phyloP scores from a whole-genome alignment of 306 rosid genomes.

The Malus fusca region DNA sequence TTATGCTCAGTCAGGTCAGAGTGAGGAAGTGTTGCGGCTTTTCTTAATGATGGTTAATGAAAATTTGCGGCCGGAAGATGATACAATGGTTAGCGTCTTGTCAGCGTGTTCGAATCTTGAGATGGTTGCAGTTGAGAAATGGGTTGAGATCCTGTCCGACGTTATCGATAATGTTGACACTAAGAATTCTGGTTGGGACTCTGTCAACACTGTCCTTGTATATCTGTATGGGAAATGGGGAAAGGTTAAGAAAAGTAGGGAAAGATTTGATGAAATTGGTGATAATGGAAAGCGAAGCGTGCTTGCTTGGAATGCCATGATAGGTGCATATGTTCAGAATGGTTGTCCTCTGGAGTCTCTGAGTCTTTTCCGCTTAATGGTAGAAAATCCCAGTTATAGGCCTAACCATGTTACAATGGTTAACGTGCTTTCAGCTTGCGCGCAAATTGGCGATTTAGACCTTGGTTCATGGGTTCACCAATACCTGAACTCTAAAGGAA shows the following conservation, averaged over 20 bases:
- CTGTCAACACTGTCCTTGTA: slow-evolving; percentile 30
- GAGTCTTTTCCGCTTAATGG: slow-evolving; percentile 40
- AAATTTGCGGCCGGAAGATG: slow-evolving; percentile 37
- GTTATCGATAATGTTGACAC: neutral
- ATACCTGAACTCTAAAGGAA: slow-evolving; percentile 34
- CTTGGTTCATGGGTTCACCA: slow-evolving; percentile 53
- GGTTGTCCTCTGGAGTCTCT: slow-evolving; percentile 47
- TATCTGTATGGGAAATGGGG: slow-evolving; percentile 52
- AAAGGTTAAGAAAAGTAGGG: slow-evolving; percentile 36
- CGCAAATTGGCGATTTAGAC: slow-evolving; percentile 56
- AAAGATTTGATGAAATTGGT: slow-evolving; percentile 30
- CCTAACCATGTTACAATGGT: slow-evolving; percentile 62
- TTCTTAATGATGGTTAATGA: slow-evolving; percentile 37
- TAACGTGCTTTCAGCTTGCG: slow-evolving; percentile 59
- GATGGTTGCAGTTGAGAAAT: slow-evolving; percentile 33
- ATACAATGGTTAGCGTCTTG: slow-evolving; percentile 46
- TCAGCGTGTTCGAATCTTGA: slow-evolving; percentile 54
- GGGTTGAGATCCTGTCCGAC: slow-evolving; percentile 28
- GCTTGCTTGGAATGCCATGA: slow-evolving; percentile 57
- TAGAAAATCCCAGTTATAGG: slow-evolving; percentile 18
- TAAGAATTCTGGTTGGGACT: slow-evolving; percentile 19
- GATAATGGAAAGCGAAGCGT: slow-evolving; percentile 32
- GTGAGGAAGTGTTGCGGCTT: slow-evolving; percentile 38
- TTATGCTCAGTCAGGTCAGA: slow-evolving; percentile 31
- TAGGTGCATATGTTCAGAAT: slow-evolving; percentile 49